A percentile compares a stretch with the other conserved stretches of the same genome.
phyloP scores from a whole-genome alignment of 805 yeast species.

The Kazachstania viticola region DNA sequence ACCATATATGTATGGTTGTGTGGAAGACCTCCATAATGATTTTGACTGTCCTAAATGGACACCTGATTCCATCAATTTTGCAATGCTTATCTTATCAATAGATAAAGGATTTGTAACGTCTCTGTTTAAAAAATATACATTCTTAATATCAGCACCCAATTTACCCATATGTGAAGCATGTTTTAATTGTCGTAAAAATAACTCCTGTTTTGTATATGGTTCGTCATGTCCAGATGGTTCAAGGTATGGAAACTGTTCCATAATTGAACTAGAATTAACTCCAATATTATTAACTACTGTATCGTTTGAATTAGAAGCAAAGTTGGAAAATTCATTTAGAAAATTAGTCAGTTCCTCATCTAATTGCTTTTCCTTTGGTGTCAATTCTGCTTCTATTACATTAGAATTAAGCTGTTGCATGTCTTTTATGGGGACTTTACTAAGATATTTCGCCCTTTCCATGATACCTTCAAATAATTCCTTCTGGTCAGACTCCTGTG shows the following conservation, averaged over 20 bases:
- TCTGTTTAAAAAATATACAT: conserved; percentile 59
- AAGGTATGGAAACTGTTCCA: conserved; percentile 37
- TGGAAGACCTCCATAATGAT: conserved; percentile 62
- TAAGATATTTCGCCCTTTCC: conserved; percentile 6
- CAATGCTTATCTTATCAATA: conserved; percentile 47
- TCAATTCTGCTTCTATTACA: too few relatives aligned
- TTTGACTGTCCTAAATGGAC: conserved; percentile 92
- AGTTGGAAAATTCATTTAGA: conserved; percentile 16
- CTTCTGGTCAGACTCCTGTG: too few relatives aligned
- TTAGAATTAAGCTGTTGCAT: conserved; percentile 1
- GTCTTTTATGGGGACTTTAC: conserved; percentile 2
- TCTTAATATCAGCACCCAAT: conserved; percentile 51
- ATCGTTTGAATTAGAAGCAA: conserved; percentile 5
- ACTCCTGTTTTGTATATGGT: conserved; percentile 69
- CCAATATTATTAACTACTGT: conserved; percentile 3
- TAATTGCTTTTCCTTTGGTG: conserved; percentile 20
- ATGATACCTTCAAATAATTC: conserved; percentile 2
- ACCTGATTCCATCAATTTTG: conserved; percentile 78
- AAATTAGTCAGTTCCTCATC: conserved; percentile 23
- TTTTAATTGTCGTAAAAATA: conserved; percentile 59
- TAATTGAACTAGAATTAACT: background rate
- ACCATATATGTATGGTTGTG: conserved; percentile 82
- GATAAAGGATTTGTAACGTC: conserved; percentile 50
- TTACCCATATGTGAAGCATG: conserved; percentile 43
- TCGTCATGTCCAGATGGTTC: conserved; percentile 46